Conservation (phyloP, 225 moss, liverwort and hornwort species). For the Marchantia paleacea region DNA sequence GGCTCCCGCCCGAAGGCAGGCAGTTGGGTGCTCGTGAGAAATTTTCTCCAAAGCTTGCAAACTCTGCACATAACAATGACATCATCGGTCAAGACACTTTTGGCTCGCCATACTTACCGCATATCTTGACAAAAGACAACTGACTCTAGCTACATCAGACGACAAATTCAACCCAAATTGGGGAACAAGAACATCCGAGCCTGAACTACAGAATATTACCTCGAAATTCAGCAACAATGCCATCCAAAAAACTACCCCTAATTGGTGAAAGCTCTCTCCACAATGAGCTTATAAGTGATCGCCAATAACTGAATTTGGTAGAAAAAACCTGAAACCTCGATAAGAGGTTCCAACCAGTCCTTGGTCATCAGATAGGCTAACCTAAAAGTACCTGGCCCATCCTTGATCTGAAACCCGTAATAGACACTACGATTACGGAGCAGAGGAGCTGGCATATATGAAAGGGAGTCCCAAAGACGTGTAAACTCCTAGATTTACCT, state of each 20-base stretch:
- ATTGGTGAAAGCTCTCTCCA: background rate
- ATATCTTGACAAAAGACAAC: no score
- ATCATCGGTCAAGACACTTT: background rate
- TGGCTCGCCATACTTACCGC: background rate
- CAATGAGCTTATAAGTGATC: background rate
- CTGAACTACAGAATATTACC: background rate
- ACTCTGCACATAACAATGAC: constrained; percentile 61
- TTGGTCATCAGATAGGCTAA: background rate
- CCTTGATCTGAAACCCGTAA: background rate
- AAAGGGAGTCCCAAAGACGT: background rate
- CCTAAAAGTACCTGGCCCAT: background rate
- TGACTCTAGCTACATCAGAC: background rate
- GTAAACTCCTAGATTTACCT: constrained; percentile 45
- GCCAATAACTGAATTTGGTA: background rate
- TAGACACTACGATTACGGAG: background rate
- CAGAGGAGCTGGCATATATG: background rate
- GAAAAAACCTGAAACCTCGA: background rate
- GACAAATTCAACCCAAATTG: background rate
- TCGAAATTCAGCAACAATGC: background rate
- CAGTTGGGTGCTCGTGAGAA: constrained; percentile 97
- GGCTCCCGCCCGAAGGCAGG: constrained; percentile 95
- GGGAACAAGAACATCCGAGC: background rate
- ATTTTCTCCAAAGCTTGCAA: constrained; percentile 99
- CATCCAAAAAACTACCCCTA: no score
- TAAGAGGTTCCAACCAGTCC: background rate